These are phyloP conservation scores for Wickerhamiella siamensis DNA, from an alignment of 805 yeast genomes.

Conservation along the genomic window DNA sequence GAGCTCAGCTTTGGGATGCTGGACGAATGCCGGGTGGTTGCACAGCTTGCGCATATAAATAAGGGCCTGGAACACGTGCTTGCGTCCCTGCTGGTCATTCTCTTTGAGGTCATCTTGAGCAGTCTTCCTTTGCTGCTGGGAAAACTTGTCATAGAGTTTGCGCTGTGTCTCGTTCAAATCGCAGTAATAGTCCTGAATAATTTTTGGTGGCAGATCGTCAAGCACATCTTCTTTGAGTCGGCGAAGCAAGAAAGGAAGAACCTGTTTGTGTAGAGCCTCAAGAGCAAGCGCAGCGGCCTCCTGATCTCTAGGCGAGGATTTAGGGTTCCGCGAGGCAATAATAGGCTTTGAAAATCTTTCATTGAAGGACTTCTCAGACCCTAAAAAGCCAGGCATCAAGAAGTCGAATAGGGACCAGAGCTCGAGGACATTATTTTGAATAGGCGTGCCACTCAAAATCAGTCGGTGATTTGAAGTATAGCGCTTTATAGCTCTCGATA, in stretches of 20 bases:
- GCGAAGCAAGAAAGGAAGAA: conserved; percentile 87
- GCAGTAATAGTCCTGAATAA: conserved; percentile 95
- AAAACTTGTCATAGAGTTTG: conserved; percentile 77
- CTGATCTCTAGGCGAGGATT: conserved; percentile 74
- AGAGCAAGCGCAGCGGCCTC: conserved; percentile 94
- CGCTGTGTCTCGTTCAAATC: conserved; percentile 85
- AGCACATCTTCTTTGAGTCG: conserved; percentile 92
- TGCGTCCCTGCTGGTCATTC: conserved; percentile 33
- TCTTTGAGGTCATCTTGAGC: conserved; percentile 31
- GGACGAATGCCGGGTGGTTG: conserved; percentile 87
- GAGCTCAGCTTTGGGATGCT: conserved; percentile 74
- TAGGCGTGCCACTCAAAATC: conserved; percentile 92
- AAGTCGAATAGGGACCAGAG: conserved; percentile 96
- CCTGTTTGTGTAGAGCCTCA: conserved; percentile 93
- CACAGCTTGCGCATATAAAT: conserved; percentile 95
- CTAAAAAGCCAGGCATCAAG: conserved; percentile 96
- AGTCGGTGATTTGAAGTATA: conserved; percentile 78
- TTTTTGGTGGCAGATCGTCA: conserved; percentile 93
- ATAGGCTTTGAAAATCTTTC: conserved; percentile 97
- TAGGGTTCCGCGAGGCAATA: conserved; percentile 81
- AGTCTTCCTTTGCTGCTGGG: conserved; percentile 61
- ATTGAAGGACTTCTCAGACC: conserved; percentile 85
- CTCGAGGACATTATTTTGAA: conserved; percentile 91
- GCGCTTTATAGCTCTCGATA: conserved; percentile 75
- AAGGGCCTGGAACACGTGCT: conserved; percentile 92